Evolutionary conservation across 208 protist species (phyloP), one percentile per base, ranked within the genome.

Genomic region (Lotmaria passim): DNA sequence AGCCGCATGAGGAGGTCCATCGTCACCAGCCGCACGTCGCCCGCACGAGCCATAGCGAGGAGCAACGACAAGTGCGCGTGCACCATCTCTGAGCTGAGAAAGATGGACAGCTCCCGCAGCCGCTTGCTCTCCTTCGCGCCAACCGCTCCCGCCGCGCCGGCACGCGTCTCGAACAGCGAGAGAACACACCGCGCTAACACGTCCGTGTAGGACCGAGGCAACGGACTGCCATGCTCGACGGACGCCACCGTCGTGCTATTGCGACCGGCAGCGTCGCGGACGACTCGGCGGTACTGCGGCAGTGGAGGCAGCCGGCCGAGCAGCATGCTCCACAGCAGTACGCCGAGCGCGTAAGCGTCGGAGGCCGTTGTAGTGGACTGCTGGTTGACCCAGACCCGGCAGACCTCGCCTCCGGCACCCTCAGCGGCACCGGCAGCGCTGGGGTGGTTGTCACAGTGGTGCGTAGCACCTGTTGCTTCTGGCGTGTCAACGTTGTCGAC

Each of bases 271-370:
- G 7, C 34, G 23, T n/a, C 36, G 36, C 21, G 39, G n/a, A 58
- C 15, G 10, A 33, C 66, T 23, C 56, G 52, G 28, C 71, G 59
- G 39, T 70, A 76, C 15, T 62, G 70, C n/a, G 70, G 61, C 24
- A 74, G 53, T 17, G 81, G 81, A 15, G 77, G 81, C 15, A 73
- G 52, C 1, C 68, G 79, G 1, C 84, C 83, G 11, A 82, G 55
- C 10, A 89, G 57, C 77, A 91, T 73, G 47, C 75, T 73, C 51
- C 85, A 91, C 36, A 89, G 67, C 46, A 94, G 47, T 19, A 87
- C 83, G 14, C 89, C 89, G 24, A 91, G 52, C 14, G 78, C 74
- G 73, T 82, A 94, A 53, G 73, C 65, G 55, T 94, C 89, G 12
- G 80, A n/a, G 2, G 73, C 73, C 8, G 57, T 38, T 3, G 39